phyloP scores from a whole-genome alignment of 768 basidiomycete genomes.

The Boletus rufocinnamomeus region DNA sequence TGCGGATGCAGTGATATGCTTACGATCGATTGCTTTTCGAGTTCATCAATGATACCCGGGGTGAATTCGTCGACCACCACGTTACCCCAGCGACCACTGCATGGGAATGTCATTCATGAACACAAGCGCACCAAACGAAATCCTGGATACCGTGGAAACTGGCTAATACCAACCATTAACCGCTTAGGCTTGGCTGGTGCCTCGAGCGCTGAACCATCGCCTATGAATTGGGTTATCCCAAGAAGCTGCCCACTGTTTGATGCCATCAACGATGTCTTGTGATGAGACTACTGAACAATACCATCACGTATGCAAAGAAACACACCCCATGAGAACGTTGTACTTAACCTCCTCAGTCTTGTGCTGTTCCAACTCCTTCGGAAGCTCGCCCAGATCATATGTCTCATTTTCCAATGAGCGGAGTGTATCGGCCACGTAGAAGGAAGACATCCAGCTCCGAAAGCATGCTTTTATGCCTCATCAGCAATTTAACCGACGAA shows the following conservation, averaged over 20 bases:
- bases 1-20: neutral
- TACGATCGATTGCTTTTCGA: slow-evolving; percentile 2
- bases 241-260: slow-evolving; percentile 1
- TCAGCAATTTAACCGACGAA: too few relatives aligned
- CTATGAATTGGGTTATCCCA: neutral
- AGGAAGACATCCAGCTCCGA: too few relatives aligned
- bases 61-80: slow-evolving; percentile 17
- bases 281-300: neutral
- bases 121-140: neutral
- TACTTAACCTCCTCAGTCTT: neutral
- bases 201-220: neutral
- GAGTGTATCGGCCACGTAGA: neutral
- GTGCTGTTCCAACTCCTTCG: neutral
- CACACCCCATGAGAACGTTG: slow-evolving; percentile 4
- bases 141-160: neutral
- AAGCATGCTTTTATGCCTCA: too few relatives aligned
- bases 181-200: neutral
- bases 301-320: neutral
- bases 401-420: neutral
- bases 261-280: neutral
- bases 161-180: neutral
- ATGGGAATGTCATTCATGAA: neutral
- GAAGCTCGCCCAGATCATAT: neutral
- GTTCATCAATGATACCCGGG: slow-evolving; percentile 7
- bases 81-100: slow-evolving; percentile 17